These are phyloP conservation scores for Calocera viscosa DNA, from an alignment of 768 basidiomycete genomes.

Conservation along the genomic window DNA sequence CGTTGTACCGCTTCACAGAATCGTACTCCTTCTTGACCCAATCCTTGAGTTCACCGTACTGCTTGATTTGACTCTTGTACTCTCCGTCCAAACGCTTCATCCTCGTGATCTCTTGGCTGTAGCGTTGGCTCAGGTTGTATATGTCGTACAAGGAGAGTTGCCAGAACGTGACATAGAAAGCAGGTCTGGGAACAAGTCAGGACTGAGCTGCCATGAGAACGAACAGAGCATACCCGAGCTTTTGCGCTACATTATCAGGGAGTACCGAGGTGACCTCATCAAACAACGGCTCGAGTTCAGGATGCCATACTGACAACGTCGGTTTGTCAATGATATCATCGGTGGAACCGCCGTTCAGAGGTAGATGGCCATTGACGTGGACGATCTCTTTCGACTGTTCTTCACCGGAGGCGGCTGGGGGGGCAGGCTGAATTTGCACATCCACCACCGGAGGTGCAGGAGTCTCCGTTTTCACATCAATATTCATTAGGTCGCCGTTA, in stretches of 20 bases:
- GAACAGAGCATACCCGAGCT: slow-evolving; percentile 45
- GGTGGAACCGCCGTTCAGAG: neutral
- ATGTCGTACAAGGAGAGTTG: slow-evolving; percentile 87
- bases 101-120: slow-evolving; percentile 59
- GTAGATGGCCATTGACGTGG: slow-evolving; percentile 32
- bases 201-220: neutral
- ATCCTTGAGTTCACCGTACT: neutral
- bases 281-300: slow-evolving; percentile 58
- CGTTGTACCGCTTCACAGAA: neutral
- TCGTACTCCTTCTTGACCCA: neutral
- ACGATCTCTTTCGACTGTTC: slow-evolving; percentile 3
- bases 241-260: slow-evolving; percentile 47
- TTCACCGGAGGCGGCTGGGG: no score
- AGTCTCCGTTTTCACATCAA: neutral
- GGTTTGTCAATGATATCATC: slow-evolving; percentile 19
- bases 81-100: slow-evolving; percentile 20
- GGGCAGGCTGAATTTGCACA: neutral
- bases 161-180: slow-evolving; percentile 95
- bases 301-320: slow-evolving; percentile 42
- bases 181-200: slow-evolving; percentile 43
- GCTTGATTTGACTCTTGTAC: slow-evolving; percentile 1
- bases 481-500: neutral
- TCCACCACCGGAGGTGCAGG: neutral
- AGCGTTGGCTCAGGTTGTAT: slow-evolving; percentile 57
- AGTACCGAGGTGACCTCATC: slow-evolving; percentile 62